These are phyloP conservation scores for Talaromyces sp. DNA, from an alignment of 2,329 filamentous ascomycete species.

Conservation along the genomic window DNA sequence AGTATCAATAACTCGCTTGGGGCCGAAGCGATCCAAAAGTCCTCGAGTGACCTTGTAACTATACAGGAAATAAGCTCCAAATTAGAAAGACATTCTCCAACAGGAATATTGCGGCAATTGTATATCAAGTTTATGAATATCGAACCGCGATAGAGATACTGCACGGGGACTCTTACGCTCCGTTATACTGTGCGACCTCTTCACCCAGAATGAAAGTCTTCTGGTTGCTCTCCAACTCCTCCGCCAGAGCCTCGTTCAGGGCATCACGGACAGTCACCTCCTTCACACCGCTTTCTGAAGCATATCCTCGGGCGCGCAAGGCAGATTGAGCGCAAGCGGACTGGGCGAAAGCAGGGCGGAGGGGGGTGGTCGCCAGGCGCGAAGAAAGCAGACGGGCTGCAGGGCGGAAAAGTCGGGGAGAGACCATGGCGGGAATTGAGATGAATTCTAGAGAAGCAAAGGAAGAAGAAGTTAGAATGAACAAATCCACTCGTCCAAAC, in stretches of 20 bases:
- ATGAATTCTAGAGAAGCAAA: constrained; percentile 51
- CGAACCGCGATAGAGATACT: not conserved
- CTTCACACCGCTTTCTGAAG: constrained; percentile 67
- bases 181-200: constrained; percentile 99
- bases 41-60: constrained; percentile 99
- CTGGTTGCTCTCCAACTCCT: constrained; percentile 91
- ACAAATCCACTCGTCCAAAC: constrained; percentile 20
- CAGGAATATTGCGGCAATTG: not conserved
- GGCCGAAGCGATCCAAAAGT: constrained; percentile 92
- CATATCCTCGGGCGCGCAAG: constrained; percentile 57
- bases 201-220: constrained; percentile 97
- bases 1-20: constrained; percentile 95
- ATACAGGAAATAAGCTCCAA: constrained; percentile 12
- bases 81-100: constrained; percentile 40
- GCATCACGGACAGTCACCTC: constrained; percentile 97
- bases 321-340: constrained; percentile 52
- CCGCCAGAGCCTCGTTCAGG: constrained; percentile 94
- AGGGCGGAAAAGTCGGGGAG: constrained; percentile 65
- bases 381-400: constrained; percentile 64
- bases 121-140: not conserved
- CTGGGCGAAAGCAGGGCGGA: constrained; percentile 58
- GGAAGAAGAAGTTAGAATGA: constrained; percentile 17
- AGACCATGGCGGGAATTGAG: constrained; percentile 55
- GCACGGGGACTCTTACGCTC: constrained; percentile 62
- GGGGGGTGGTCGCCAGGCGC: constrained; percentile 52